Evolutionary conservation across 805 yeast species (phyloP), one percentile per base, ranked within the genome.

Genomic region (Saccharomycopsis microspora): DNA sequence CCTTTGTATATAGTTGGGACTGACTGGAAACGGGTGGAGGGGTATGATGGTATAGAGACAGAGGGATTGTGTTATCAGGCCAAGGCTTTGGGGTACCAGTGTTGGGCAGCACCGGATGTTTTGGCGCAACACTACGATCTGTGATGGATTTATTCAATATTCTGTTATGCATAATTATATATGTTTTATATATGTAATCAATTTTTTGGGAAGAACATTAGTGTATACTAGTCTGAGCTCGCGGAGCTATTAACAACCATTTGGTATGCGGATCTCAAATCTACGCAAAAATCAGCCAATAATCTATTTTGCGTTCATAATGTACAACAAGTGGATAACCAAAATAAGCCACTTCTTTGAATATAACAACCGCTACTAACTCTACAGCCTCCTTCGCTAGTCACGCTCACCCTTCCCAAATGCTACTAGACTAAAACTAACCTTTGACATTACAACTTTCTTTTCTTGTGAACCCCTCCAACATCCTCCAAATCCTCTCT

Each of bases 61-160:
- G 78, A 74, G 57, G 78, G 79, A 1, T 44, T 74, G 9, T 74
- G 79, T 48, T 74, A 71, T 50, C 58, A 65, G 43, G 77, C 77
- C 1, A 66, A 61, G 49, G 55, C 62, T 0, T 58, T 71, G 37
- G 76, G 75, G 1, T 74, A 69, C 53, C 49, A 57, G 27, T 74
- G 79, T 56, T 70, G 70, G 68, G 78, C 71, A 2, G 63, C 69
- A 66, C 78, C 78, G 5, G 70, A 72, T 50, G 42, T 68, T 40
- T 62, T 69, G 4, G 76, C 71, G 0, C 58, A 57, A 42, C 78
- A 73, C 55, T 40, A 41, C 31, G 46, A 45, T 30, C 27, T 39
- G 5, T 48, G 37, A 34, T 19, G 19, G 19, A 19, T 19, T 2
- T 19, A 2, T 19, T 19, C 19, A 19, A 19, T 19, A 19, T 19